Conservation (phyloP, 2,329 filamentous ascomycete species). For the Ophiostoma fasciatum region DNA sequence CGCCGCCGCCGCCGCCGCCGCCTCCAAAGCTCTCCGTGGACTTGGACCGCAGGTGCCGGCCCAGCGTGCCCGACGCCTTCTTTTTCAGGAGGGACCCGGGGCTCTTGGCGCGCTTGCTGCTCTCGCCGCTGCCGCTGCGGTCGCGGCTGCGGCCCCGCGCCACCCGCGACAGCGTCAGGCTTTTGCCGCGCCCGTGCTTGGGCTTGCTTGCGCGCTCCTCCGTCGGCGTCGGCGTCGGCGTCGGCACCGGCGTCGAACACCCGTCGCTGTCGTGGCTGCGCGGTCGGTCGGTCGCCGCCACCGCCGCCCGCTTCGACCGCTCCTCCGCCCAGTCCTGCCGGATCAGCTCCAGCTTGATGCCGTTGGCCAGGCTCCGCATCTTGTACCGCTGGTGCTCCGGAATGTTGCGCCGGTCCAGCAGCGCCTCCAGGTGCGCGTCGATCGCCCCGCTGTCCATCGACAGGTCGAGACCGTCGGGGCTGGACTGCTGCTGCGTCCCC, state of each 20-base stretch:
- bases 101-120: constrained; percentile 27
- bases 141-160: constrained; percentile 17
- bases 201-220: constrained; percentile 26
- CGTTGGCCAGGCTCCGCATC: constrained; percentile 77
- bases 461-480: constrained; percentile 28
- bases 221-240: constrained; percentile 13
- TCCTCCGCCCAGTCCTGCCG: constrained; percentile 70
- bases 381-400: constrained; percentile 87
- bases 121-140: not conserved
- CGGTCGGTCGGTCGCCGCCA: not conserved
- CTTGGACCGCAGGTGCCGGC: constrained; percentile 54
- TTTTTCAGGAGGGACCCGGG: constrained; percentile 60
- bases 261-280: constrained; percentile 27
- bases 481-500: constrained; percentile 13
- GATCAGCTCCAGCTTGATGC: constrained; percentile 93
- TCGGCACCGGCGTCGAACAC: constrained; percentile 15
- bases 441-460: constrained; percentile 39
- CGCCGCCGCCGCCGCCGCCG: constrained; percentile 19
- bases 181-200: constrained; percentile 53
- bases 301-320: constrained; percentile 23
- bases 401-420: constrained; percentile 78
- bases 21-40: constrained; percentile 53
- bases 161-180: constrained; percentile 59
- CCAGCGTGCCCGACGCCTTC: constrained; percentile 42
- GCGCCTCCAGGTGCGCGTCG: constrained; percentile 42